A percentile compares a stretch with the other conserved stretches of the same genome.
These are phyloP conservation scores for Dactylellina sp. DNA, from an alignment of 2,329 filamentous ascomycete genomes.

Conservation along the genomic window DNA sequence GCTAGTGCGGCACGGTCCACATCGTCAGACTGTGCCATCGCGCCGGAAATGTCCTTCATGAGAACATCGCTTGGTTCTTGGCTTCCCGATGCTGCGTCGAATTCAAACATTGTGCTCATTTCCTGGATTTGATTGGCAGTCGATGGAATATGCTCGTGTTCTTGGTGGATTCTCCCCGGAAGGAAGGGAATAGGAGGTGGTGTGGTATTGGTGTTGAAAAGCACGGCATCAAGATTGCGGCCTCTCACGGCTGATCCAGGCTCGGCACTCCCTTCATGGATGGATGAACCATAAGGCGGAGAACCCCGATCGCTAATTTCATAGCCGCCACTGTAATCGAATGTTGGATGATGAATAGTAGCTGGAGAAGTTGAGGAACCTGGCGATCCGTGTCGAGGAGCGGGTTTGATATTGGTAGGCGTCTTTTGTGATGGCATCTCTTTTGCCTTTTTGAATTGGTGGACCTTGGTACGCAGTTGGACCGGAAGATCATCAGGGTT, in stretches of 20 bases:
- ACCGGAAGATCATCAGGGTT: conserved; percentile 91
- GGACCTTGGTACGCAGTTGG: conserved; percentile 81
- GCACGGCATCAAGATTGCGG: conserved; percentile 35
- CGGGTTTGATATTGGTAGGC: conserved; percentile 62
- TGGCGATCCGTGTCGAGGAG: conserved; percentile 63
- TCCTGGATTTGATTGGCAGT: conserved; percentile 49
- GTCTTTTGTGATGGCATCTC: conserved; percentile 59
- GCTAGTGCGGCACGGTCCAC: conserved; percentile 32
- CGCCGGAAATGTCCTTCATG: conserved; percentile 49
- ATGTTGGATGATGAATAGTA: conserved; percentile 58
- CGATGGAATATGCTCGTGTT: conserved; percentile 37
- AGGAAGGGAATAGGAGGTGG: conserved; percentile 41
- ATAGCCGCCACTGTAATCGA: conserved; percentile 58
- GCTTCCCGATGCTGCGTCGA: conserved; percentile 47
- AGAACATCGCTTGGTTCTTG: conserved; percentile 41
- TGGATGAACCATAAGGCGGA: conserved; percentile 20
- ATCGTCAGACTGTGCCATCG: conserved; percentile 39
- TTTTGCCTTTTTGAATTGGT: conserved; percentile 76
- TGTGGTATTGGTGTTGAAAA: conserved; percentile 37
- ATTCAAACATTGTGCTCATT: conserved; percentile 55
- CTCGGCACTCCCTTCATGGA: conserved; percentile 36
- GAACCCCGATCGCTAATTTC: conserved; percentile 44
- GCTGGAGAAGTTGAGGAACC: conserved; percentile 62
- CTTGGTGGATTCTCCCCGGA: conserved; percentile 20
- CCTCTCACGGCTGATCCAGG: conserved; percentile 23